Conservation (phyloP, 805 yeast genomes). For the Dipodascus albidus region DNA sequence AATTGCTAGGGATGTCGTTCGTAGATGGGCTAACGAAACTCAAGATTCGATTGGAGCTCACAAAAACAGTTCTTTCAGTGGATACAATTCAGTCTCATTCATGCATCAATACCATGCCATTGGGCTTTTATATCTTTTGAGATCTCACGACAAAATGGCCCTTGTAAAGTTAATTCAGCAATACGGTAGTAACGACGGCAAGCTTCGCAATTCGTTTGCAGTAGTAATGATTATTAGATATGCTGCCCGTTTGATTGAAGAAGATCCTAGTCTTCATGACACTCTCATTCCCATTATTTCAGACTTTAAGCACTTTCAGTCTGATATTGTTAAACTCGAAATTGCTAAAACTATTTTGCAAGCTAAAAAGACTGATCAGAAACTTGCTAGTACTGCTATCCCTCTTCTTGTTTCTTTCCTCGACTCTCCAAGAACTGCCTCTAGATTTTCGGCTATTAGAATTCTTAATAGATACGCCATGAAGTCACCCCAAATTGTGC, state of each 20-base stretch:
- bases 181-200: conserved; percentile 40
- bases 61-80: conserved; percentile 27
- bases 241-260: conserved; percentile 58
- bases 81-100: conserved; percentile 36
- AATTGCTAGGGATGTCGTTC: conserved; percentile 81
- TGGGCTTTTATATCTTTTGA: conserved; percentile 76
- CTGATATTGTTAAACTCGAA: conserved; percentile 86
- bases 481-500: conserved; percentile 62
- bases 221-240: conserved; percentile 76
- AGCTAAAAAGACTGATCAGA: conserved; percentile 45
- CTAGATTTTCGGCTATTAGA: conserved; percentile 90
- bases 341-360: conserved; percentile 67
- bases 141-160: conserved; percentile 90
- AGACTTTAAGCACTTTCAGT: conserved; percentile 64
- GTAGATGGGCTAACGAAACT: conserved; percentile 88
- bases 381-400: conserved; percentile 53
- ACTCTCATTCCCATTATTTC: conserved; percentile 54
- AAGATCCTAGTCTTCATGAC: conserved; percentile 53
- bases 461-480: conserved; percentile 76
- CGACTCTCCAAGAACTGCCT: conserved; percentile 78
- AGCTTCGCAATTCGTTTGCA: conserved; percentile 72
- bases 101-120: conserved; percentile 94
- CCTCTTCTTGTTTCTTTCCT: conserved; percentile 63
- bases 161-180: conserved; percentile 81
- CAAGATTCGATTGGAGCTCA: conserved; percentile 74